These are phyloP conservation scores for Barbatosphaeria neglecta DNA, from an alignment of 495 filamentous ascomycete species.

Conservation along the genomic window DNA sequence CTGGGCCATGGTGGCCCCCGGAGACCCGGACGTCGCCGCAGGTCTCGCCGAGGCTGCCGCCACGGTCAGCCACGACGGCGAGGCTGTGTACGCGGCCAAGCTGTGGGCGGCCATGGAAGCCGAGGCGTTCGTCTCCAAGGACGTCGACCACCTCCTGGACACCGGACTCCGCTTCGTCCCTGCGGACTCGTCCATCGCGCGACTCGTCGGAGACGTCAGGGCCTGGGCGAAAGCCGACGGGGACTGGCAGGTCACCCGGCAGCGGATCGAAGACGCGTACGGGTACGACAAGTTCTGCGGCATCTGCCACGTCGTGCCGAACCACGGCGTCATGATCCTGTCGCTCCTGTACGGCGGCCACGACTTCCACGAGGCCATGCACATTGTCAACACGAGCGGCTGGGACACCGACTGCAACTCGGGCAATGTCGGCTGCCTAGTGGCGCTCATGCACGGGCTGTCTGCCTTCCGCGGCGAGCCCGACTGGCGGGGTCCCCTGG, in stretches of 20 bases:
- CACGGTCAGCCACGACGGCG: slow-evolving; percentile 20
- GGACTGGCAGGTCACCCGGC: slow-evolving; percentile 14
- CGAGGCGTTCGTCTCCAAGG: slow-evolving; percentile 12
- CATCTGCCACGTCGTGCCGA: slow-evolving; percentile 18
- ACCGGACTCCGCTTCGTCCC: slow-evolving; percentile 10
- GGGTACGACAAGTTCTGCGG: slow-evolving; percentile 21
- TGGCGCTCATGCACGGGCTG: slow-evolving; percentile 20
- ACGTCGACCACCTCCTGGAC: slow-evolving; percentile 15
- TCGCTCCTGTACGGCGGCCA: slow-evolving; percentile 14
- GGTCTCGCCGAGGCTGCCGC: slow-evolving; percentile 12
- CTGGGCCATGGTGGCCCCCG: slow-evolving; percentile 13
- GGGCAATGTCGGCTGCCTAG: slow-evolving; percentile 17
- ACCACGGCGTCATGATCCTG: slow-evolving; percentile 21
- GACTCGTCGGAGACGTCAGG: slow-evolving; percentile 9
- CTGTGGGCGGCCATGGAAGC: slow-evolving; percentile 25
- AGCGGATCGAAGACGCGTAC: slow-evolving; percentile 14
- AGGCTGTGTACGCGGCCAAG: slow-evolving; percentile 14
- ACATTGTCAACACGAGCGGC: slow-evolving; percentile 20
- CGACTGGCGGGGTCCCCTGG: slow-evolving; percentile 19
- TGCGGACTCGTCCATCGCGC: slow-evolving; percentile 9
- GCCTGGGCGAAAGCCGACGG: slow-evolving; percentile 10
- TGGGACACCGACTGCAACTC: slow-evolving; percentile 25
- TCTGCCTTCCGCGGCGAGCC: slow-evolving; percentile 8
- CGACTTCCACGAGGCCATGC: slow-evolving; percentile 20
- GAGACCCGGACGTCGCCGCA: slow-evolving; percentile 10